Evolutionary conservation across 495 filamentous ascomycete species (phyloP).

Genomic region (Tuber indicum): DNA sequence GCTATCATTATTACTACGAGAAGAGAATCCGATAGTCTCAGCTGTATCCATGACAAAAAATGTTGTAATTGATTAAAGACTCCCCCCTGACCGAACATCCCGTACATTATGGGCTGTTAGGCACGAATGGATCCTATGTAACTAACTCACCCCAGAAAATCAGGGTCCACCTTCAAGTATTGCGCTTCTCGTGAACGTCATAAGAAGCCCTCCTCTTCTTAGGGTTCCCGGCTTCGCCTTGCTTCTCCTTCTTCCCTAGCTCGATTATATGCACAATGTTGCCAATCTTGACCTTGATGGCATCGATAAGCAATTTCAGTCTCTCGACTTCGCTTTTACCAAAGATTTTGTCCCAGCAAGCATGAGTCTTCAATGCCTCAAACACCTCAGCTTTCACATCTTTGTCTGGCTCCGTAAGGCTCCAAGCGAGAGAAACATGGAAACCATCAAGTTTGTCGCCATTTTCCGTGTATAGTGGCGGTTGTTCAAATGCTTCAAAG

Average conservation of each 20-base stretch:
- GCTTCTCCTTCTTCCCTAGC: conserved; percentile 18
- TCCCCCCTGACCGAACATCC: neutral
- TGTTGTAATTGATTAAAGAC: neutral
- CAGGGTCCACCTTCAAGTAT: neutral
- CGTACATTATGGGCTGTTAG: neutral
- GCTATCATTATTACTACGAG: neutral
- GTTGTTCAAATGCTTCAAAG: conserved; percentile 57
- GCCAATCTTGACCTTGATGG: conserved; percentile 70
- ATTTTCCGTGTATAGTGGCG: conserved; percentile 56
- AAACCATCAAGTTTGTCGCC: conserved; percentile 54
- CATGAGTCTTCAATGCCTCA: conserved; percentile 45
- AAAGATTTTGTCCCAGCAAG: conserved; percentile 37
- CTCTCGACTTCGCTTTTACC: conserved; percentile 26
- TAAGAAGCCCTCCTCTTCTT: conserved; percentile 27
- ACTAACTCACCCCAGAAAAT: neutral
- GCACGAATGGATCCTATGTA: neutral
- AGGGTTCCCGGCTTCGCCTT: conserved; percentile 3
- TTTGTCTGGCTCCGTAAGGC: conserved; percentile 43
- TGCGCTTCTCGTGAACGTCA: neutral
- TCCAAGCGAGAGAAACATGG: conserved; percentile 79
- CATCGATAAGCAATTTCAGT: conserved; percentile 46
- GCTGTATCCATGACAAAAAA: neutral
- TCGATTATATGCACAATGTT: conserved; percentile 52
- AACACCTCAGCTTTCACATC: conserved; percentile 12
- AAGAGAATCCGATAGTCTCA: neutral